Percentiles rank a stretch among this genome's conserved stretches.
Evolutionary conservation across 108 stramenopile species (phyloP).

Genomic region (Skeletonema menzelii): DNA sequence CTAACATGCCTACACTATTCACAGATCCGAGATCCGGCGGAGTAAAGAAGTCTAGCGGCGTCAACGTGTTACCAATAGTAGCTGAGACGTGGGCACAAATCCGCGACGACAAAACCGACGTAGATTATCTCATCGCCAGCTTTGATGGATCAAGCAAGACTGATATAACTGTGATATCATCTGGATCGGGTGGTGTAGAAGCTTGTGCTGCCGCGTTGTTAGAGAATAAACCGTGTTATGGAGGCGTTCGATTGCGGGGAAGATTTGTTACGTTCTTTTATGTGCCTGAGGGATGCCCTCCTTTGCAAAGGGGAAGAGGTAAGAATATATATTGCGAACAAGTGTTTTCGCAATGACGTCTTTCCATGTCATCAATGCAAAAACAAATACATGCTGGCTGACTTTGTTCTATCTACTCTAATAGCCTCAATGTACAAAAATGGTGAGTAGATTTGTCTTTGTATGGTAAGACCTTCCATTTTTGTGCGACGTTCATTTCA

Average conservation of each 20-base stretch:
- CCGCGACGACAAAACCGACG: conserved; percentile 57
- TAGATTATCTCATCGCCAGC: conserved; percentile 79
- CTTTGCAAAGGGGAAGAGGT: conserved; percentile 66
- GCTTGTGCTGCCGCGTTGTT: conserved; percentile 53
- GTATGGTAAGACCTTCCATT: not conserved
- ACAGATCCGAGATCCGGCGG: conserved; percentile 82
- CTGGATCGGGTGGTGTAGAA: conserved; percentile 70
- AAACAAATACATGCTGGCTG: not conserved
- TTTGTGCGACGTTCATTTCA: not conserved
- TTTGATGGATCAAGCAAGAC: conserved; percentile 75
- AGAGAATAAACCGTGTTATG: conserved; percentile 59
- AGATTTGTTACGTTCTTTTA: conserved; percentile 78
- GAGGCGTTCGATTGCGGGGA: conserved; percentile 62
- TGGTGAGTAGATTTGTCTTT: conserved; percentile 38
- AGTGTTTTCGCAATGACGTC: not conserved
- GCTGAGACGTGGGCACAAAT: conserved; percentile 64
- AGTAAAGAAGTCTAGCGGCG: conserved; percentile 66
- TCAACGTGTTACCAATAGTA: conserved; percentile 65
- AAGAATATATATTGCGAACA: not conserved
- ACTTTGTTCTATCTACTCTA: not conserved
- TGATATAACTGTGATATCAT: conserved; percentile 67
- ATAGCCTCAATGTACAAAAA: conserved; percentile 86
- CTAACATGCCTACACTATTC: conserved; percentile 62
- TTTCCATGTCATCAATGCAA: not conserved
- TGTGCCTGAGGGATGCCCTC: conserved; percentile 58